Evolutionary conservation across 1,284 basidiomycete genomes (phyloP).

Genomic region (Moesziomyces sp.): DNA sequence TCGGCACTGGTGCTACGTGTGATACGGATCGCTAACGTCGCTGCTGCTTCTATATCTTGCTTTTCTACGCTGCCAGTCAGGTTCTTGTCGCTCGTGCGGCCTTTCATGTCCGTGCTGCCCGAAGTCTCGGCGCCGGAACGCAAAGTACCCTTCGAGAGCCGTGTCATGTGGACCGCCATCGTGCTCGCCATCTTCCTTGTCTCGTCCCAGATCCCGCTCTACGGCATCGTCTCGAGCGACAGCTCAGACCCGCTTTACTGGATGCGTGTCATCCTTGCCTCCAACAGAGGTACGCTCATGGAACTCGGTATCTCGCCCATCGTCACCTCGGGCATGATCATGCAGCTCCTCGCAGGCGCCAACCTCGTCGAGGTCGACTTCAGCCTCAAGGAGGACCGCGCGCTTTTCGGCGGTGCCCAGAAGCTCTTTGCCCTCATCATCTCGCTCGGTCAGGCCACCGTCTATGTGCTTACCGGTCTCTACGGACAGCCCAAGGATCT

Average conservation of each 20-base stretch:
- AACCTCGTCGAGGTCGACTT: slow-evolving; percentile 98
- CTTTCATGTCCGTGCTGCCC: slow-evolving; percentile 67
- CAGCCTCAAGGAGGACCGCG: slow-evolving; percentile 94
- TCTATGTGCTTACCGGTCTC: slow-evolving; percentile 95
- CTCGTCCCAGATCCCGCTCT: slow-evolving; percentile 67
- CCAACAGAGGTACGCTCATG: slow-evolving; percentile 98
- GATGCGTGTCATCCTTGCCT: slow-evolving; percentile 99
- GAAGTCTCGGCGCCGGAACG: slow-evolving; percentile 67
- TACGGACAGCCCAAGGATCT: slow-evolving; percentile 94
- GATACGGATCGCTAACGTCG: slow-evolving; percentile 13
- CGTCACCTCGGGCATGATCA: slow-evolving; percentile 96
- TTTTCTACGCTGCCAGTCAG: slow-evolving; percentile 49
- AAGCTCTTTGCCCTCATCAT: slow-evolving; percentile 98
- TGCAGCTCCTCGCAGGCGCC: slow-evolving; percentile 97
- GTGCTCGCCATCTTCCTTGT: slow-evolving; percentile 67
- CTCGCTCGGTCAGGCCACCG: slow-evolving; percentile 93
- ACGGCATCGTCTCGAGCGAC: slow-evolving; percentile 67
- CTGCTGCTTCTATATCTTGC: not conserved
- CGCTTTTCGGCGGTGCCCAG: slow-evolving; percentile 94
- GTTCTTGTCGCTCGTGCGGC: slow-evolving; percentile 67
- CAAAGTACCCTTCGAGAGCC: slow-evolving; percentile 66
- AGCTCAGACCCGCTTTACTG: slow-evolving; percentile 90
- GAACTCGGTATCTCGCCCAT: slow-evolving; percentile 98
- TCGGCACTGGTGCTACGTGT: not conserved
- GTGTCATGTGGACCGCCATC: slow-evolving; percentile 67